phyloP scores from a whole-genome alignment of 2,329 filamentous ascomycete genomes.

The Colletotrichum sp. region DNA sequence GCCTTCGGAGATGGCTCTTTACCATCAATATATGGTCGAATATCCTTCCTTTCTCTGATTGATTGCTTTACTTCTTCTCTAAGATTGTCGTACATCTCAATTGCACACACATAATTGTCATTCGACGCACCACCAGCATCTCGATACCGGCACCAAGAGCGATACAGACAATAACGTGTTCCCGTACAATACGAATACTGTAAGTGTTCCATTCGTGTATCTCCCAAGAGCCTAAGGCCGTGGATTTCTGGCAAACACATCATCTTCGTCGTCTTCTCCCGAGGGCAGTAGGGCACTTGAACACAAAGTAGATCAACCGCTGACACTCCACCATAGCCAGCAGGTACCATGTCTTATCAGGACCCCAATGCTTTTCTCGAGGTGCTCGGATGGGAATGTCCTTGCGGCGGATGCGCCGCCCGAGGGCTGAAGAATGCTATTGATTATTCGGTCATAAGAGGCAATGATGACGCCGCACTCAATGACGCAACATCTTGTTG shows the following conservation, averaged over 20 bases:
- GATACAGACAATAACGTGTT: not conserved
- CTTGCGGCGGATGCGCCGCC: not conserved
- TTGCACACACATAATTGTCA: accelerated
- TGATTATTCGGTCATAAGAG: accelerated
- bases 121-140: not conserved
- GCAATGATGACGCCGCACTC: not conserved
- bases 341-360: not conserved
- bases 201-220: not conserved
- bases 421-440: not conserved
- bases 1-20: not conserved
- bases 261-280: not conserved
- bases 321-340: not conserved
- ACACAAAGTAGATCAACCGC: not conserved
- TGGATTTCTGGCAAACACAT: not conserved
- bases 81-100: not conserved
- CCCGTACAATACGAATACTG: not conserved
- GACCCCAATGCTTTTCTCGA: not conserved
- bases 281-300: not conserved
- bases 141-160: accelerated
- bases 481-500: not conserved
- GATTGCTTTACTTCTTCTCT: not conserved
- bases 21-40: not conserved
- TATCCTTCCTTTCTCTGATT: accelerated
- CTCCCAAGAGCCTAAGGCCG: not conserved
- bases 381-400: not conserved